Percentiles rank a stretch among this genome's conserved stretches.
phyloP scores from a whole-genome alignment of 257 asterid species.

The Nicotiana paniculata region DNA sequence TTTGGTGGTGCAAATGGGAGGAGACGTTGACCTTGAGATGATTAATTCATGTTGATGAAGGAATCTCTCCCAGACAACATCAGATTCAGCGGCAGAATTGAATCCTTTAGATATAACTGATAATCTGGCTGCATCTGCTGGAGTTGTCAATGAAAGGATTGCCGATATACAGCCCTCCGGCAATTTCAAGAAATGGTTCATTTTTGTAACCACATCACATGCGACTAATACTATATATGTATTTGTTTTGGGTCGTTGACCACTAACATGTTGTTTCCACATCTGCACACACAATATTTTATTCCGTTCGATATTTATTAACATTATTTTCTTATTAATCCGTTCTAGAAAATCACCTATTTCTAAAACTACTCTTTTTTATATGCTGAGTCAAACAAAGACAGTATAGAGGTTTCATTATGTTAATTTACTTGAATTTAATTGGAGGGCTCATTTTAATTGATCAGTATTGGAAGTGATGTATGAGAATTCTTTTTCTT shows the following conservation, averaged over 20 bases:
- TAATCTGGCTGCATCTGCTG: conserved; percentile 40
- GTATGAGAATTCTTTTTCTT: too few species aligned
- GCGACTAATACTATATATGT: neutral
- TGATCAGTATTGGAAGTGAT: too few species aligned
- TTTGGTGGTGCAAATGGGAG: conserved; percentile 18
- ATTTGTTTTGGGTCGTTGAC: neutral
- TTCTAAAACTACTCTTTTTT: too few species aligned
- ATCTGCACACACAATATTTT: too few species aligned
- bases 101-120: conserved; percentile 24
- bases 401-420: too few species aligned
- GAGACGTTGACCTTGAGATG: conserved; percentile 21
- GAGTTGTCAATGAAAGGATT: conserved; percentile 35
- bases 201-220: neutral
- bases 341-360: too few species aligned
- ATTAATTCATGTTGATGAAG: conserved; percentile 12
- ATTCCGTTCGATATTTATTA: too few species aligned
- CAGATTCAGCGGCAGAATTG: conserved; percentile 31
- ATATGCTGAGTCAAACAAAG: too few species aligned
- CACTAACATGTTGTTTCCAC: neutral
- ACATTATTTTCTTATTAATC: too few species aligned
- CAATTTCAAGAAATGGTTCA: conserved; percentile 18
- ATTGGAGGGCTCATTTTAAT: too few species aligned
- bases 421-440: too few species aligned
- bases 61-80: conserved; percentile 16
- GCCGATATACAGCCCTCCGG: conserved; percentile 46